Percentiles rank a stretch among this genome's conserved stretches.
Conservation (phyloP, 2,329 filamentous ascomycete species). For the Pseudocercospora eumusae region DNA sequence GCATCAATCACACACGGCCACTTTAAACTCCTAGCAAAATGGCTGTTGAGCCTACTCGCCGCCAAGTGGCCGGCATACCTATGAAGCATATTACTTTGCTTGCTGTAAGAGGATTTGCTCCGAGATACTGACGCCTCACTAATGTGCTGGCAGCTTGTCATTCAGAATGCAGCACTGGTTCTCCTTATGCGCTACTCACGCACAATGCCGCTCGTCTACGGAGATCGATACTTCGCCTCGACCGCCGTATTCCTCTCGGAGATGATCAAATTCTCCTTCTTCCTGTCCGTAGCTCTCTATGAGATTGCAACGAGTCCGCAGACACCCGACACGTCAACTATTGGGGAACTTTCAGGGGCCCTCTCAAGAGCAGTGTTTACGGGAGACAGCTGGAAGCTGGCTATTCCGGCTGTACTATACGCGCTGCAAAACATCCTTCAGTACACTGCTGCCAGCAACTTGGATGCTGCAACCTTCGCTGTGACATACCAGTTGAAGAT, state of each 20-base stretch:
- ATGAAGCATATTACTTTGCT: conserved; percentile 68
- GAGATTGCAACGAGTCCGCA: conserved; percentile 80
- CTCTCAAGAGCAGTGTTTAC: conserved; percentile 81
- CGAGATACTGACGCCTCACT: conserved; percentile 6
- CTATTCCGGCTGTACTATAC: conserved; percentile 83
- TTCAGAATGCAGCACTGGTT: conserved; percentile 78
- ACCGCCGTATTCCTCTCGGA: conserved; percentile 94
- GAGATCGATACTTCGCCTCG: conserved; percentile 87
- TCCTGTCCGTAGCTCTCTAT: conserved; percentile 82
- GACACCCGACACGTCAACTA: conserved; percentile 69
- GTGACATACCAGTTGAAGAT: conserved; percentile 95
- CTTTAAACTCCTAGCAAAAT: conserved; percentile 16
- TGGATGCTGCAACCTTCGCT: conserved; percentile 91
- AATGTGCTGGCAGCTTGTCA: conserved; percentile 61
- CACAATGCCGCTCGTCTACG: conserved; percentile 80
- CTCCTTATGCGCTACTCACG: conserved; percentile 92
- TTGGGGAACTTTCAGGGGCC: conserved; percentile 65
- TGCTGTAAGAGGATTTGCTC: conserved; percentile 54
- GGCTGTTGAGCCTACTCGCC: conserved; percentile 24
- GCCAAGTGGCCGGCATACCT: conserved; percentile 55
- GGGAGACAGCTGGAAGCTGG: conserved; percentile 91
- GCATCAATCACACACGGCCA: conserved; percentile 9
- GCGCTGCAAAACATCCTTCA: conserved; percentile 92
- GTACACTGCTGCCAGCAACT: conserved; percentile 85
- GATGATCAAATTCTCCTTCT: conserved; percentile 83